phyloP scores from a whole-genome alignment of 2,329 filamentous ascomycete genomes.

The Pseudogymnoascus sp. region DNA sequence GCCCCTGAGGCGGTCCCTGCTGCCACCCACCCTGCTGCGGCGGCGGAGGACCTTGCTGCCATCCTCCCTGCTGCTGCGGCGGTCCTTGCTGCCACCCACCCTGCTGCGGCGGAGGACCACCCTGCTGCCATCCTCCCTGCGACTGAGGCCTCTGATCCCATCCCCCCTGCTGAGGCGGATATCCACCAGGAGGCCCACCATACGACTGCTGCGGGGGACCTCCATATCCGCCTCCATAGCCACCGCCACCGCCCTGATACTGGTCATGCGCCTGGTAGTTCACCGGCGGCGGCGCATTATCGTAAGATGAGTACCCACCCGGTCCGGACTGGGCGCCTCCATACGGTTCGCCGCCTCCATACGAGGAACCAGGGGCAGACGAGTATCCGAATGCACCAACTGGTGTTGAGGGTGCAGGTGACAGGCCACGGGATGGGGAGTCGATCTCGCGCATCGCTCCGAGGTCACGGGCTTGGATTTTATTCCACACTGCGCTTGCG shows the following conservation, averaged over 20 bases:
- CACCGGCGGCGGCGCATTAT: neutral
- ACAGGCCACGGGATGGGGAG: conserved; percentile 23
- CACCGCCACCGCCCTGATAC: neutral
- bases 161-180: conserved; percentile 28
- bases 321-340: conserved; percentile 18
- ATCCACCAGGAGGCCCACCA: conserved; percentile 25
- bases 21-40: conserved; percentile 20
- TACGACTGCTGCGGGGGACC: conserved; percentile 11
- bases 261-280: conserved; percentile 5
- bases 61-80: conserved; percentile 23
- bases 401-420: conserved; percentile 21
- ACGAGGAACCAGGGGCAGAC: conserved; percentile 10
- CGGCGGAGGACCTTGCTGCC: conserved; percentile 21
- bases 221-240: conserved; percentile 12
- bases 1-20: conserved; percentile 20
- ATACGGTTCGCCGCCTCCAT: neutral
- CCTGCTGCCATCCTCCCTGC: conserved; percentile 23
- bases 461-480: conserved; percentile 52
- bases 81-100: conserved; percentile 17
- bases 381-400: conserved; percentile 24
- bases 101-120: conserved; percentile 18
- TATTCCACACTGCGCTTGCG: conserved; percentile 51
- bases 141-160: conserved; percentile 19
- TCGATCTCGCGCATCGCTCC: conserved; percentile 46
- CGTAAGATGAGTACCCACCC: conserved; percentile 20